Evolutionary conservation across 1,139 yeast genomes (phyloP), one percentile per base, ranked within the genome.

Genomic region (Petasospora fabianii): DNA sequence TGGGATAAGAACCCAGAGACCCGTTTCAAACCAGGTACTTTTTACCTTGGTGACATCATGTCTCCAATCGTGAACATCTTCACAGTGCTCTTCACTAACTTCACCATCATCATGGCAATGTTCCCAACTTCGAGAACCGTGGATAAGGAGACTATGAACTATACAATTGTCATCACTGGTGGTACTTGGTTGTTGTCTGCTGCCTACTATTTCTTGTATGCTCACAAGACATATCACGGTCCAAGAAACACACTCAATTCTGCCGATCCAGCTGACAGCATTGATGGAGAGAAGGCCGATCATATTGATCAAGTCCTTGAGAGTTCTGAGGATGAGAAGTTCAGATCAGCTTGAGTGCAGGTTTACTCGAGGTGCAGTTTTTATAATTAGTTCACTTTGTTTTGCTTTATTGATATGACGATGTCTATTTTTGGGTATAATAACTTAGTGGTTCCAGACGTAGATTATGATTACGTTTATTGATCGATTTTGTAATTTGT

Each of bases 11-110:
- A 75, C 35, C 64, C 59, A 36, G 58, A 65, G 27, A 24, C 45
- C 5, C 61, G 68, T 35, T 80, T 80, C 55, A 65, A 61, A 15
- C 85, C 85, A 0, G 90, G 90, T 9, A 72, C 76, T 7, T 81
- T 81, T 54, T 74, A 75, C 56, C 62, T 80, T 47, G 88, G 88
- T 22, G 59, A 62, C 7, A 43, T 59, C 13, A 51, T 67, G 37
- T 75, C 82, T 2, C 68, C 67, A 10, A 48, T 71, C 11, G 55
- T 71, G 24, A 70, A 69, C 38, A 29, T 41, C 31, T 27, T 55
- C 50, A n/a, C 48, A 51, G 24, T 49, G 24, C 46, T 9, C 62
- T 64, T 50, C 59, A 62, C 48, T 39, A 49, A 14, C 71, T 69
- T 51, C 48, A 65, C 71, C 34, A 65, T 74, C 30, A 50, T 73